Evolutionary conservation across 345 rosid genomes (phyloP).

Genomic region (Eucalyptus cladocalyx): DNA sequence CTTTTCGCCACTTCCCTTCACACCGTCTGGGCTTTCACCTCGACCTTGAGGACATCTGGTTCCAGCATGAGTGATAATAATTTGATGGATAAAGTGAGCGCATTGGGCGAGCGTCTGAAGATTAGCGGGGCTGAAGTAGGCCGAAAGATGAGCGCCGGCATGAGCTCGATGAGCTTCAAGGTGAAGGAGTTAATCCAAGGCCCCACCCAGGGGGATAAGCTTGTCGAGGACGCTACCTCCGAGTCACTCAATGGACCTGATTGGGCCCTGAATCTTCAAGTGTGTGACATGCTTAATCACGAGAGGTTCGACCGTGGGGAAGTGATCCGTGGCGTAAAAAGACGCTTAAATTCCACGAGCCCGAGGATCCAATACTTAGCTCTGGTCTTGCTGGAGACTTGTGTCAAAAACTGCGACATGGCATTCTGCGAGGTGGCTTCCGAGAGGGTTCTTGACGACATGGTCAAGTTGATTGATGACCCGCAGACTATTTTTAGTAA

Average conservation of each 20-base stretch:
- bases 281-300: conserved; percentile 78
- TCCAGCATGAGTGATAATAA: conserved; percentile 54
- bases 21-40: neutral
- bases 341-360: conserved; percentile 53
- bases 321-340: conserved; percentile 67
- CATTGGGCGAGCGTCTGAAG: conserved; percentile 86
- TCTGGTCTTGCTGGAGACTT: conserved; percentile 72
- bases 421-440: conserved; percentile 91
- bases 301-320: conserved; percentile 64
- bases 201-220: conserved; percentile 64
- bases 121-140: conserved; percentile 84
- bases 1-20: neutral
- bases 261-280: conserved; percentile 80
- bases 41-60: neutral
- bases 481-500: conserved; percentile 70
- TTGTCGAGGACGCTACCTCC: conserved; percentile 88
- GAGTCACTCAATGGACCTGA: conserved; percentile 82
- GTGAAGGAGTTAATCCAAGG: conserved; percentile 83
- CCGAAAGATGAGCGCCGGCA: conserved; percentile 60
- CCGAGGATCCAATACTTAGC: conserved; percentile 77
- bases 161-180: conserved; percentile 91
- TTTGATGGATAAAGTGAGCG: conserved; percentile 80
- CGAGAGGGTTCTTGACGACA: conserved; percentile 90
- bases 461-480: conserved; percentile 82
- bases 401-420: conserved; percentile 85